Percentiles rank a stretch among this genome's conserved stretches.
These are phyloP conservation scores for Rhizoclosmatium globosum DNA, from an alignment of 192 early-diverging fungal genomes.

Conservation along the genomic window DNA sequence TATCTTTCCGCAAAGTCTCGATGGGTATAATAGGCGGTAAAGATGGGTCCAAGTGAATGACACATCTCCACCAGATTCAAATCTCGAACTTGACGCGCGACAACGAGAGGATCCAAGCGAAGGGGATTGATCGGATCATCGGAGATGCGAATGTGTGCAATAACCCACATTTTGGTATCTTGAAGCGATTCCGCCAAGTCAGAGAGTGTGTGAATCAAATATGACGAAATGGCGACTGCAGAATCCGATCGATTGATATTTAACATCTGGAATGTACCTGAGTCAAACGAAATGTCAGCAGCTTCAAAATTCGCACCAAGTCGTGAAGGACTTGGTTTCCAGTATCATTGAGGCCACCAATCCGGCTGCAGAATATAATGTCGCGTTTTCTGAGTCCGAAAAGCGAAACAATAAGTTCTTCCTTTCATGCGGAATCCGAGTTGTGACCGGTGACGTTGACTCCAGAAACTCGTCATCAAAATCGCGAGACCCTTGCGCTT, in stretches of 20 bases:
- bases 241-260: background rate
- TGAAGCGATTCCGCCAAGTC: background rate
- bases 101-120: background rate
- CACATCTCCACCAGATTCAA: background rate
- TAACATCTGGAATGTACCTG: no score
- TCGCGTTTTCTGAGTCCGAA: no score
- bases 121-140: background rate
- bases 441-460: no score
- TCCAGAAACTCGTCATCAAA: conserved; percentile 7
- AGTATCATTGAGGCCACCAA: background rate
- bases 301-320: no score
- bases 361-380: background rate
- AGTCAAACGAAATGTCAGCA: no score
- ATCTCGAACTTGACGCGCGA: conserved; percentile 1
- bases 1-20: background rate
- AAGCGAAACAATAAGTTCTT: no score
- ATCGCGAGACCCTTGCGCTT: background rate
- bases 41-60: background rate
- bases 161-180: conserved; percentile 2
- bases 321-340: background rate
- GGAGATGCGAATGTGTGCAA: background rate
- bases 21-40: background rate
- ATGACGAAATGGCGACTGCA: background rate
- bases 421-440: no score
- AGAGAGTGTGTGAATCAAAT: background rate